Base-by-base conservation (phyloP, 2,329 filamentous ascomycete species). In the Scedosporium boydii region DNA sequence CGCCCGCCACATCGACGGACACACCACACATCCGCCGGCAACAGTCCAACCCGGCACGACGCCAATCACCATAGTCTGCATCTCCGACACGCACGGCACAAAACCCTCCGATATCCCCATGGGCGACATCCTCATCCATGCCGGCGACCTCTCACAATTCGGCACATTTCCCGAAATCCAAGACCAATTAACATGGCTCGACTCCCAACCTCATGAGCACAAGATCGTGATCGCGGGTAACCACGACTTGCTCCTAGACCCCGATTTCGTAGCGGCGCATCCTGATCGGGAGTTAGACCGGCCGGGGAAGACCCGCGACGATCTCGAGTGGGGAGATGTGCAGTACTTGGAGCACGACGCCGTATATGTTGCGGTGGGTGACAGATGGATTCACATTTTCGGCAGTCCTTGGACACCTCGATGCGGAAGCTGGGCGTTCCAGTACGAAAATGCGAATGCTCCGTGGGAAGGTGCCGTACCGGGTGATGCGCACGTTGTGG, bases 151-250 rank as follows among this genome's bases (percentile, higher is more conserved):
- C n/a, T 79, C 77, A 0, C 70, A 77, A 6, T 55, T 55, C 51
- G 51, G 21, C 51, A 55, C 51, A 1, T 55, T 55, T 9, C 2
- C 51, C n/a, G 51, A 55, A 21, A 55, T 55, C 51, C 51, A 55
- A 21, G 51, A 21, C 51, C 51, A 55, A 23, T 23, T 55, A 55
- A 60, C 67, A 16, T 82, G 79, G 80, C 67, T 55, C 51, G 51
- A 21, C 5, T 55, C 51, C 51, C 51, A 55, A 62, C 69, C 75
- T 0, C 78, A 79, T 62, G 56, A 63, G 5, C 66, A 76, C 68
- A 81, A 82, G 66, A 70, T 81, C 53, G 71, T 79, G 3, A 69
- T 81, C 5, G 78, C 74, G 18, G 79, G 78, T 3, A 81, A 81
- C 60, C 78, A 80, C 63, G 77, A 80, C 60, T 61, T 76, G 7